Percentiles rank a stretch among this genome's conserved stretches.
These are phyloP conservation scores for Suhomyces coccinellae DNA, from an alignment of 1,139 yeast genomes.

Conservation along the genomic window DNA sequence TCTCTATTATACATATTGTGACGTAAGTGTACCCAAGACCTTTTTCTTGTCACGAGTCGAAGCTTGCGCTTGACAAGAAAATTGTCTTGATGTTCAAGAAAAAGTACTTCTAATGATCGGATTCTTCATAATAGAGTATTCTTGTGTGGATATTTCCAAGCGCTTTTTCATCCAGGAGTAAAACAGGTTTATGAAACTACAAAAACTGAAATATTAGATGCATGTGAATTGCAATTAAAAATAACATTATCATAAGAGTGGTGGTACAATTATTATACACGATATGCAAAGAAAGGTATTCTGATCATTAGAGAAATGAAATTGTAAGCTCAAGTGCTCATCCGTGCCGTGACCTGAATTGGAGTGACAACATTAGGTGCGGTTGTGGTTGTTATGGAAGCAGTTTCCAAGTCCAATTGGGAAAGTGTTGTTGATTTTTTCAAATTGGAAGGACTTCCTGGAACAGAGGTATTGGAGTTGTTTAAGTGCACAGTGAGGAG, in stretches of 20 bases:
- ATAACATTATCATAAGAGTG: not conserved
- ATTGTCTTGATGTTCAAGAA: too few species aligned
- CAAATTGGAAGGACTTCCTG: conserved; percentile 16
- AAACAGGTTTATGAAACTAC: not conserved
- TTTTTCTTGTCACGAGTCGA: too few species aligned
- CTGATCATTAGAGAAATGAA: not conserved
- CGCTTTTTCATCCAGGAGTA: too few species aligned
- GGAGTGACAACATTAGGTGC: conserved; percentile 48
- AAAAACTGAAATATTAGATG: not conserved
- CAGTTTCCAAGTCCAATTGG: conserved; percentile 33
- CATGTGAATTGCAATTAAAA: not conserved
- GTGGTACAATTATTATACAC: conserved; percentile 3
- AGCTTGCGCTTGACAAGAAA: too few species aligned
- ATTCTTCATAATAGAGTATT: too few species aligned
- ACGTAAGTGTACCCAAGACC: too few species aligned
- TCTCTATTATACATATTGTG: too few species aligned
- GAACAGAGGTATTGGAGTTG: conserved; percentile 11
- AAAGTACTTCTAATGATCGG: too few species aligned
- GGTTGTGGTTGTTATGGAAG: conserved; percentile 26
- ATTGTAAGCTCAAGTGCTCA: conserved; percentile 30
- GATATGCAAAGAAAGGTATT: not conserved
- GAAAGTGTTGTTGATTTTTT: conserved; percentile 34
- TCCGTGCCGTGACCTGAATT: conserved; percentile 47
- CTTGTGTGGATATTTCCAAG: too few species aligned
- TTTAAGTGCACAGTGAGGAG: conserved; percentile 12